These are phyloP conservation scores for Talaromyces marneffei DNA, from an alignment of 2,329 filamentous ascomycete species.

Conservation along the genomic window DNA sequence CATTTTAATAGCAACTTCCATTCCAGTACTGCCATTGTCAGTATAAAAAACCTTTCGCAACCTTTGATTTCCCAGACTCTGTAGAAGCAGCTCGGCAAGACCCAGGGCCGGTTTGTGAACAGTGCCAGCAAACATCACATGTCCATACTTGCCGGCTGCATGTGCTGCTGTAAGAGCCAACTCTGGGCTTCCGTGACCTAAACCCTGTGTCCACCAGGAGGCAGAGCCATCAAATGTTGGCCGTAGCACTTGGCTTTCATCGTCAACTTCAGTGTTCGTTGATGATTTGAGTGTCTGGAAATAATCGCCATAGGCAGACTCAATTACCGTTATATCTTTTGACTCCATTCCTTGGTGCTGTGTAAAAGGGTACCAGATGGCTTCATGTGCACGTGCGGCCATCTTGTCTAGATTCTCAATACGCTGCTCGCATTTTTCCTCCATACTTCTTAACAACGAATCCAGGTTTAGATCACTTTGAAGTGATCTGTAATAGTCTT, in stretches of 20 bases:
- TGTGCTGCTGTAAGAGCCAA: constrained; percentile 71
- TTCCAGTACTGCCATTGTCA: constrained; percentile 77
- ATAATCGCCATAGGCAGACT: constrained; percentile 72
- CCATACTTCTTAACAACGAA: constrained; percentile 48
- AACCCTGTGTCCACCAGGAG: constrained; percentile 87
- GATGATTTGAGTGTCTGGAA: constrained; percentile 58
- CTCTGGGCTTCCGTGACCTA: constrained; percentile 70
- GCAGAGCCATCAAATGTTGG: constrained; percentile 77
- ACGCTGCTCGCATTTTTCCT: constrained; percentile 50
- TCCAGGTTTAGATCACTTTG: constrained; percentile 37
- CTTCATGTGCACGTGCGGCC: constrained; percentile 53
- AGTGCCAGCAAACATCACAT: constrained; percentile 79
- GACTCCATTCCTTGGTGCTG: constrained; percentile 63
- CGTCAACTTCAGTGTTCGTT: constrained; percentile 18
- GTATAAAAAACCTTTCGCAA: constrained; percentile 71
- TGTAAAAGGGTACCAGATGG: constrained; percentile 84
- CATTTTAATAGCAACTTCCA: constrained; percentile 84
- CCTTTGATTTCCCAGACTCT: constrained; percentile 56
- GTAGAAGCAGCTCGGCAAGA: constrained; percentile 61
- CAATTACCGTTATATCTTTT: constrained; percentile 65
- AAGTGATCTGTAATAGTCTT: constrained; percentile 55
- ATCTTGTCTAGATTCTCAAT: constrained; percentile 57
- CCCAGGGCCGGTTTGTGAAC: constrained; percentile 72
- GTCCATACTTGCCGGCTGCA: constrained; percentile 75
- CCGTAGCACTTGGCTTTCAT: constrained; percentile 41